These are phyloP conservation scores for Pisolithus albus DNA, from an alignment of 768 basidiomycete species.

Conservation along the genomic window DNA sequence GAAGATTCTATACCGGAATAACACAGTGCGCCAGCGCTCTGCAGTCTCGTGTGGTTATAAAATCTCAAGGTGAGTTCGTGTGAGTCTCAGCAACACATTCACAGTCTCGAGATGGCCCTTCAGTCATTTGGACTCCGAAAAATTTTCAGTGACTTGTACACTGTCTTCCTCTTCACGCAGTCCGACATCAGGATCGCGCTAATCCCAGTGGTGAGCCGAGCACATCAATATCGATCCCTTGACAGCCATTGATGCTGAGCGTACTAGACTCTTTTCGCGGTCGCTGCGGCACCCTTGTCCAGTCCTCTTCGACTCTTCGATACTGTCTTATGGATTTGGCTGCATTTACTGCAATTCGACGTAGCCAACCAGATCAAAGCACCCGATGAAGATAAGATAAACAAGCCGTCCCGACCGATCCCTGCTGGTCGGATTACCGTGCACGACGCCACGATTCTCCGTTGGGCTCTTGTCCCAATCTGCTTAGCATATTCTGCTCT, in stretches of 20 bases:
- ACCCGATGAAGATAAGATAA: conserved; percentile 37
- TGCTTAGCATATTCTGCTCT: conserved; percentile 31
- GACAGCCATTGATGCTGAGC: not conserved
- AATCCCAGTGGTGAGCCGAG: conserved; percentile 37
- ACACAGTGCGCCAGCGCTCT: too few relatives aligned
- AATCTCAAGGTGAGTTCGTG: too few relatives aligned
- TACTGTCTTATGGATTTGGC: conserved; percentile 37
- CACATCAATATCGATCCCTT: not conserved
- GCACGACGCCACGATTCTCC: conserved; percentile 27
- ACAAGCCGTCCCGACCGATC: conserved; percentile 41
- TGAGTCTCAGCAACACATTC: too few relatives aligned
- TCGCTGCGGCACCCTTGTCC: conserved; percentile 27
- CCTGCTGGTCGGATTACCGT: conserved; percentile 38
- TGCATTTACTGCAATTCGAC: conserved; percentile 39
- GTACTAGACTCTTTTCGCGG: conserved; percentile 27
- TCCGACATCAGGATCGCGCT: conserved; percentile 42
- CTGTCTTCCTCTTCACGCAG: conserved; percentile 36
- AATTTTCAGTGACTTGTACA: conserved; percentile 20
- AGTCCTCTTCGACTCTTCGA: conserved; percentile 15
- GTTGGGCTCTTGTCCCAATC: conserved; percentile 29
- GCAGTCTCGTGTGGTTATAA: too few relatives aligned
- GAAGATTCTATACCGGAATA: too few relatives aligned
- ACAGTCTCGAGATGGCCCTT: too few relatives aligned
- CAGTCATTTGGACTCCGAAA: conserved; percentile 4
- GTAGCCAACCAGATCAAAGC: conserved; percentile 39